Base-by-base conservation (phyloP, 179 eudicot species). In the Beta corolliflora region DNA sequence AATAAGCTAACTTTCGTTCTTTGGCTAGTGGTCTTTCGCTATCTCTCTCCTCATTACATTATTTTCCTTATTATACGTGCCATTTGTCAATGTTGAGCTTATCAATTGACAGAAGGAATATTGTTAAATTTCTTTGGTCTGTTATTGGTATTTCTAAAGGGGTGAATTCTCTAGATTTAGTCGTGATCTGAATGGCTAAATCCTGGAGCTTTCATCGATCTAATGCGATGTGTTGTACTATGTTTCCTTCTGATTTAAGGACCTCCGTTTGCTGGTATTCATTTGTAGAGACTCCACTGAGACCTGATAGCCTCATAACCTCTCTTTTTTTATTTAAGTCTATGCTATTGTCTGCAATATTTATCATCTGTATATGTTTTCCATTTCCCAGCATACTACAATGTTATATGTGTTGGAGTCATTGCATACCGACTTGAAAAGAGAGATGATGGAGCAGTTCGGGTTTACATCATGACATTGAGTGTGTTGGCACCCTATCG, bases 401-500 rank as follows among this genome's bases (percentile, higher is more conserved):
- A 25, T 83, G 99, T 91, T 82, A 92, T 96, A 71, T 96, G 98
- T 86, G 98, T 94, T 25, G 98, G 98, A 77, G 91, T 97, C 31
- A 89, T 96, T 79, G 97, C 99, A 63, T 96, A 98, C 77, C 94
- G 96, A 19, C 87, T 94, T 78, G 99, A 96, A 85, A 94, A 94
- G 89, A 96, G 87, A 83, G 98, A 94, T 85, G 83, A 85, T 76
- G 97, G 94, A 68, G 85, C 89, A 79, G 81, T 92, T 85, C 84
- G 99, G 77, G 93, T 94, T 48, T 96, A 94, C 87, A 92, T 94
- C 83, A 94, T 96, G 99, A 94, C 99, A 45, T 83, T 94, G 84
- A 97, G 99, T 71, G 97, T 96, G 74, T 89, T 96, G 90, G 99
- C 99, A 67, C 98, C 99, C 68, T 96, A 96, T 76, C 98, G 99